Percentiles rank a stretch among this genome's conserved stretches.
phyloP scores from a whole-genome alignment of 306 rosid species.

The Rosa multiflora region DNA sequence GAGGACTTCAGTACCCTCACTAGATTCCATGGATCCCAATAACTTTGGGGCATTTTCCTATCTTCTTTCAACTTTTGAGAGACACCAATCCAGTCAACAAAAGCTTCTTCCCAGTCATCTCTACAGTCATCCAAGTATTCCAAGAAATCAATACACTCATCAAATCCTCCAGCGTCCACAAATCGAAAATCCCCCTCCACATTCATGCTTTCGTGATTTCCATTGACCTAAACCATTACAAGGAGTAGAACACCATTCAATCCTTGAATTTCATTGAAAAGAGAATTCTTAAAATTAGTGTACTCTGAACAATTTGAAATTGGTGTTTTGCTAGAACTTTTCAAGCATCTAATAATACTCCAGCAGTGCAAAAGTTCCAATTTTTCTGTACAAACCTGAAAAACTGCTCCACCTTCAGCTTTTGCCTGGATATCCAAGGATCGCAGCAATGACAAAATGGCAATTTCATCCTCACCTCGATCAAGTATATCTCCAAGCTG shows the following conservation, averaged over 20 bases:
- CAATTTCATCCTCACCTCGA: slow-evolving; percentile 95
- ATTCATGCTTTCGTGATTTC: slow-evolving; percentile 96
- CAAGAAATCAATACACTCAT: slow-evolving; percentile 74
- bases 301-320: neutral
- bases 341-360: neutral
- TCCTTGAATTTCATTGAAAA: neutral
- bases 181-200: slow-evolving; percentile 96
- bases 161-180: slow-evolving; percentile 72
- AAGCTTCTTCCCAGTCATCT: slow-evolving; percentile 66
- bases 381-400: slow-evolving; percentile 65
- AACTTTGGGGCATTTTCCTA: slow-evolving; percentile 40
- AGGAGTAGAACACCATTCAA: neutral
- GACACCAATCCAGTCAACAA: slow-evolving; percentile 65
- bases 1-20: slow-evolving; percentile 68
- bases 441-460: slow-evolving; percentile 79
- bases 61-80: slow-evolving; percentile 63
- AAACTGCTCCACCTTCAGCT: slow-evolving; percentile 89
- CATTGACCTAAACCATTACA: slow-evolving; percentile 60
- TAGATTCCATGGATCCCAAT: slow-evolving; percentile 81
- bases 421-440: slow-evolving; percentile 84
- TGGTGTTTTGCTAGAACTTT: neutral
- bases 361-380: neutral
- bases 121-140: slow-evolving; percentile 57
- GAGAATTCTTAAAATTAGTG: neutral
- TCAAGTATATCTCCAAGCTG: slow-evolving; percentile 97